Base-by-base conservation (phyloP, 2,329 filamentous ascomycete genomes). In the Dothideomycetes sp. region DNA sequence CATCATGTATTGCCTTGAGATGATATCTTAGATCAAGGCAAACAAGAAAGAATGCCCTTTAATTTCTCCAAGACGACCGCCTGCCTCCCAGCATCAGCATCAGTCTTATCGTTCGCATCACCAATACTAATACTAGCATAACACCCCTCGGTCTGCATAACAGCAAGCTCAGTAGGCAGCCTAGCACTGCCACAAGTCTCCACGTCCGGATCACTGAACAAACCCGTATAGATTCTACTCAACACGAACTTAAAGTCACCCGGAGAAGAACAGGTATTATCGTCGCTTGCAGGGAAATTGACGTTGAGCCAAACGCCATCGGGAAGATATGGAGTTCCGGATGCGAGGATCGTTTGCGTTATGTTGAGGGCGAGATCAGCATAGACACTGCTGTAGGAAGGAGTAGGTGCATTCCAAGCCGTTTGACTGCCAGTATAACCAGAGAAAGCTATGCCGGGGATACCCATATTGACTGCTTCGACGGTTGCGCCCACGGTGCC, bases 371-470 rank as follows among this genome's bases (percentile, higher is more conserved):
- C 72, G 4, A 84, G 67, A 37, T 79, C 67, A 3, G 75, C 77
- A 50, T 84, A 84, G n/a, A 83, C 58, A 10, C 61, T 56, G 57
- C 71, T 74, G 47, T 74, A 70, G 8, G 59, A 45, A 1, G 77
- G 74, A 0, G 55, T 56, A 1, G 65, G 60, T 3, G 55, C 58
- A 49, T 78, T 67, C 67, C 71, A 83, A 0, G 71, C 65, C 1
- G 71, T 69, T 19, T 61, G 66, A 11, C 65, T 64, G 5, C 64
- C 63, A 0, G 69, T 68, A 2, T 59, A 57, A 5, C 78, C 80
- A 0, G 73, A 78, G 61, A 84, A 84, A 12, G 79, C 80, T 42
- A 85, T 70, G n/a, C 73, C 73, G 0, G 80, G 80, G 43, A 83
- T 72, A 1, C 70, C 68, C 5, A 51, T 52, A 15, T 71, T 62